Percentiles rank a stretch among this genome's conserved stretches.
Conservation (phyloP, 441 rosid species). For the Mallotus repandus region DNA sequence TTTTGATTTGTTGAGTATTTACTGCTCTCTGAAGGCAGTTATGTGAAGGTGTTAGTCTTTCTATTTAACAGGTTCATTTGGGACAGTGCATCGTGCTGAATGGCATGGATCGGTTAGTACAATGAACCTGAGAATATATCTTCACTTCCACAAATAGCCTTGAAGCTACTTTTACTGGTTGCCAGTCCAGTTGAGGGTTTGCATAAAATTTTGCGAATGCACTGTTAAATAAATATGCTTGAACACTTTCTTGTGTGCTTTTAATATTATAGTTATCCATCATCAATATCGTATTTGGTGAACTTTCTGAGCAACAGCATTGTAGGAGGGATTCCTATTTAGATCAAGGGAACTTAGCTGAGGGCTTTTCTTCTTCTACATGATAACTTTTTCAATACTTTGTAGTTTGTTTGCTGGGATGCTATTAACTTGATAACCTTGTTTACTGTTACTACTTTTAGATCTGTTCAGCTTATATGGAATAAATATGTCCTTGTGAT, state of each 20-base stretch:
- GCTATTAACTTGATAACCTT: not conserved
- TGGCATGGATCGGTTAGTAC: constrained; percentile 97
- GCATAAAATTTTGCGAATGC: no score
- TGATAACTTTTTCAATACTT: no score
- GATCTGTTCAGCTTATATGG: not conserved
- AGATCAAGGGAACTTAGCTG: not conserved
- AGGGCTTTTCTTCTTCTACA: not conserved
- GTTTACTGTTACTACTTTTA: not conserved
- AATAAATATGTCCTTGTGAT: constrained; percentile 5
- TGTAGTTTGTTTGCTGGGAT: not conserved
- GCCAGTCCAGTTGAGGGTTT: no score
- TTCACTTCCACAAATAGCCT: not conserved
- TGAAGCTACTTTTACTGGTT: not conserved
- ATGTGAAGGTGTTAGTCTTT: not conserved
- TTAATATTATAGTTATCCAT: not conserved
- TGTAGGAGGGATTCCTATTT: not conserved
- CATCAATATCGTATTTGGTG: not conserved
- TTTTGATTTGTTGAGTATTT: not conserved
- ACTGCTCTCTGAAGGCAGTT: constrained; percentile 4
- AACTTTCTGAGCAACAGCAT: not conserved
- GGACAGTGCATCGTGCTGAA: constrained; percentile 98
- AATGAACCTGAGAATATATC: not conserved
- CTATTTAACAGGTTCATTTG: constrained; percentile 72
- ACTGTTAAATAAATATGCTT: no score
- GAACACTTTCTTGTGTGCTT: no score